A percentile compares a stretch with the other conserved stretches of the same genome.
These are phyloP conservation scores for Serendipita sp. DNA, from an alignment of 768 basidiomycete genomes.

Conservation along the genomic window DNA sequence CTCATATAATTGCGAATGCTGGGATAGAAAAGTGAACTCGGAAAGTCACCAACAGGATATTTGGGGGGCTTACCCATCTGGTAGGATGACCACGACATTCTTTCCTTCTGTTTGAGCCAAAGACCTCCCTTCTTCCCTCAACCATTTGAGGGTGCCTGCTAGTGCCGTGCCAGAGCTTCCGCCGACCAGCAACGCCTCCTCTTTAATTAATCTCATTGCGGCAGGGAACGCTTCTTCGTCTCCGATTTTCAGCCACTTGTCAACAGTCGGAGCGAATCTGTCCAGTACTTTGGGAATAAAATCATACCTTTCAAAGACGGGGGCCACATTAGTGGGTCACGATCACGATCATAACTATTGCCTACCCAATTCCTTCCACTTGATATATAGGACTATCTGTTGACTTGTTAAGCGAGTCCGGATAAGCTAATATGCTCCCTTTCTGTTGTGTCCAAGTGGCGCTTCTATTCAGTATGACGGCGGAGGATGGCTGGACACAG, in stretches of 20 bases:
- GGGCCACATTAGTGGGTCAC: background rate
- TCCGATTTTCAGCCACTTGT: slow-evolving; percentile 71
- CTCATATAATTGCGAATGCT: slow-evolving; percentile 91
- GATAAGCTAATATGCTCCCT: slow-evolving; percentile 75
- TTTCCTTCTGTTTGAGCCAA: slow-evolving; percentile 49
- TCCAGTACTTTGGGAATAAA: slow-evolving; percentile 79
- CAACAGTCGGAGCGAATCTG: slow-evolving; percentile 38
- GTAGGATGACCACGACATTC: slow-evolving; percentile 79
- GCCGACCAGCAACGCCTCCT: slow-evolving; percentile 80
- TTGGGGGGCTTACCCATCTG: slow-evolving; percentile 58
- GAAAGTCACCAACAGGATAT: background rate
- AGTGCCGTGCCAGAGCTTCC: slow-evolving; percentile 85
- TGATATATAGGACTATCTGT: slow-evolving; percentile 41
- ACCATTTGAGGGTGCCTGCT: slow-evolving; percentile 58
- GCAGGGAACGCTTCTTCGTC: slow-evolving; percentile 70
- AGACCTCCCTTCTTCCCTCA: slow-evolving; percentile 46
- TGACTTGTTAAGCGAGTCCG: slow-evolving; percentile 42
- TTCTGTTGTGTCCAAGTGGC: slow-evolving; percentile 25
- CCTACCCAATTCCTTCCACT: slow-evolving; percentile 84
- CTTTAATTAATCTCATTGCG: slow-evolving; percentile 58
- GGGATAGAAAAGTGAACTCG: background rate
- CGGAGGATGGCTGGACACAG: background rate
- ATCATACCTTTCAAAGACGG: slow-evolving; percentile 36
- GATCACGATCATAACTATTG: background rate
- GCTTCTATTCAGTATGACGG: background rate